Conservation (phyloP, 768 basidiomycete species). For the Saitozyma podzolica region DNA sequence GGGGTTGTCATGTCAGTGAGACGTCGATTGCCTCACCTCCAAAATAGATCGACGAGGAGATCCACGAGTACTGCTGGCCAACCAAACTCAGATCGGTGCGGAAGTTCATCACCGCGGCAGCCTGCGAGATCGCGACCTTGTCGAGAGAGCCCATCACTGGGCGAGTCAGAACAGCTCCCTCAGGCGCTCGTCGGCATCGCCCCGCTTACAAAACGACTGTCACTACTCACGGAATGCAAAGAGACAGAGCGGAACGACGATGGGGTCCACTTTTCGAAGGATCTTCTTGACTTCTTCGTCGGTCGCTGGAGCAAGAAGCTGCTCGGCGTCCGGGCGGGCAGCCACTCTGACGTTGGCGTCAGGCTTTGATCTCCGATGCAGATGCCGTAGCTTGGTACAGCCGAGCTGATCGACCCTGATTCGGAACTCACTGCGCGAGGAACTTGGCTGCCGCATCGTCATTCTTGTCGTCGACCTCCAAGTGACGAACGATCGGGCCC, state of each 20-base stretch:
- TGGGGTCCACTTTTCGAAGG: constrained; percentile 1
- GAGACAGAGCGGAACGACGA: not conserved
- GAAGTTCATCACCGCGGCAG: constrained; percentile 35
- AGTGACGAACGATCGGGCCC: not conserved
- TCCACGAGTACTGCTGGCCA: constrained; percentile 32
- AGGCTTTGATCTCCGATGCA: not conserved
- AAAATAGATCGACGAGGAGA: constrained; percentile 26
- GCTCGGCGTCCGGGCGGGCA: not conserved
- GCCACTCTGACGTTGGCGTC: not conserved
- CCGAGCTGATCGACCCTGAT: too few species aligned
- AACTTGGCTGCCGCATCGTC: constrained; percentile 1
- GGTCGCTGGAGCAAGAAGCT: not conserved
- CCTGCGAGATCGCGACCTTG: constrained; percentile 35
- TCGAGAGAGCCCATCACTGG: constrained; percentile 27
- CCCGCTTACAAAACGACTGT: not conserved
- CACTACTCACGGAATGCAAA: constrained; percentile 3
- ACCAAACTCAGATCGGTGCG: constrained; percentile 29
- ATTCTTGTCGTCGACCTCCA: not conserved
- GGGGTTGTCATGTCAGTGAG: not conserved
- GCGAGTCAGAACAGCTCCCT: too few species aligned
- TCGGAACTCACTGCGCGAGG: constrained; percentile 1
- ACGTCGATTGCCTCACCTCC: constrained; percentile 1
- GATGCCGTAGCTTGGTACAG: too few species aligned
- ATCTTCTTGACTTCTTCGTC: not conserved
- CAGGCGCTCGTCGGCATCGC: too few species aligned